phyloP scores from a whole-genome alignment of 2,329 filamentous ascomycete species.

The Dactylellina parvicollis region DNA sequence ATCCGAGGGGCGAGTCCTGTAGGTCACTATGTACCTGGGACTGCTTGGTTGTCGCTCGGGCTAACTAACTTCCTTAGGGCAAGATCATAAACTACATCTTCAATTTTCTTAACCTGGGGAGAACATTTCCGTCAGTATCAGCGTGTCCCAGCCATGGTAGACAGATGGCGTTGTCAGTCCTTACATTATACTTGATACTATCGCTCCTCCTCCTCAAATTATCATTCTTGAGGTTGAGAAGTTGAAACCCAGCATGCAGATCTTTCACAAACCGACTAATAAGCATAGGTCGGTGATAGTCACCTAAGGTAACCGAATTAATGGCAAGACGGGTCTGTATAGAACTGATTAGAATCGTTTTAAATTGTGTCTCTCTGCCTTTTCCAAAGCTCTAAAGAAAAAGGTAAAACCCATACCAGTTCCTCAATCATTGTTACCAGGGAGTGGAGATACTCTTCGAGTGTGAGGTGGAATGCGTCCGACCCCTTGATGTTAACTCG shows the following conservation, averaged over 20 bases:
- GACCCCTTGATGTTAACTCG: slow-evolving; percentile 89
- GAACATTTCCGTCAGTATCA: not conserved
- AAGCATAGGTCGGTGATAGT: slow-evolving; percentile 83
- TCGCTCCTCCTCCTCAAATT: slow-evolving; percentile 86
- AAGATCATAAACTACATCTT: slow-evolving; percentile 97
- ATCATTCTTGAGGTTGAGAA: slow-evolving; percentile 97
- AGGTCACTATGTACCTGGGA: not conserved
- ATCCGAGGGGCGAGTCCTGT: not conserved
- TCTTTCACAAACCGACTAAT: slow-evolving; percentile 96
- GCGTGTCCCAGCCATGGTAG: not conserved
- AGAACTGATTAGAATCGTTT: not conserved
- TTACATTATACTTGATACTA: slow-evolving; percentile 86
- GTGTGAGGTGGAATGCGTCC: slow-evolving; percentile 92
- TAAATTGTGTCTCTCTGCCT: not conserved
- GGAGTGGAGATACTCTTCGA: slow-evolving; percentile 94
- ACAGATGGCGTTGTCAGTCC: slow-evolving; percentile 45
- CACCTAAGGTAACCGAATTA: slow-evolving; percentile 91
- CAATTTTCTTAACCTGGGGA: slow-evolving; percentile 85
- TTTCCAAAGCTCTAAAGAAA: not conserved
- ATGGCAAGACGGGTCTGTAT: slow-evolving; percentile 80
- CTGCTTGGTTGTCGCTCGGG: slow-evolving; percentile 61
- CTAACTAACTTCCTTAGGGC: slow-evolving; percentile 81
- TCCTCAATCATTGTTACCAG: slow-evolving; percentile 90
- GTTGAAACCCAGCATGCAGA: slow-evolving; percentile 92
- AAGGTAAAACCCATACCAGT: slow-evolving; percentile 67